A percentile compares a stretch with the other conserved stretches of the same genome.
Evolutionary conservation across 495 filamentous ascomycete species (phyloP).

Genomic region (Aspergillus cristatus): DNA sequence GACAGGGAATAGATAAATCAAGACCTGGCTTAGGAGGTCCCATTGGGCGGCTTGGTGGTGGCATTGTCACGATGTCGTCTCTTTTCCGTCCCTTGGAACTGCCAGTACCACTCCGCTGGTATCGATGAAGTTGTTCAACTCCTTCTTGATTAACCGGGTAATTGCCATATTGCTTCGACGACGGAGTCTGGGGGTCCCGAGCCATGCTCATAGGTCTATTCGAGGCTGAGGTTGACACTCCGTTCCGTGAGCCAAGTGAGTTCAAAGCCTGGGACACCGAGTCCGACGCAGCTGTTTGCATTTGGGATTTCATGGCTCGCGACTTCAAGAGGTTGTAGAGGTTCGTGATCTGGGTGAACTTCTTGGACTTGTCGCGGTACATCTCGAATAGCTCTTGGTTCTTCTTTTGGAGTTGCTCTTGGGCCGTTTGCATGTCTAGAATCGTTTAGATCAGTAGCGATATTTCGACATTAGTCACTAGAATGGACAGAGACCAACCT

Average conservation of each 20-base stretch:
- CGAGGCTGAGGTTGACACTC: constrained; percentile 4
- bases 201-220: constrained; percentile 2
- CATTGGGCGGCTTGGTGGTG: constrained; percentile 15
- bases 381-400: constrained; percentile 65
- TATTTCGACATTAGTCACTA: no score
- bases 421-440: constrained; percentile 54
- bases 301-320: constrained; percentile 57
- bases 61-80: constrained; percentile 15
- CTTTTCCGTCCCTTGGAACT: constrained; percentile 25
- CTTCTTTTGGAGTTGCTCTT: constrained; percentile 61
- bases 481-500: constrained; percentile 29
- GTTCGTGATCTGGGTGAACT: constrained; percentile 69
- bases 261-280: constrained; percentile 52
- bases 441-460: constrained; percentile 3
- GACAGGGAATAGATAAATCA: not conserved
- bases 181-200: constrained; percentile 17
- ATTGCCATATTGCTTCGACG: constrained; percentile 10
- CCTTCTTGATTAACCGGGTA: constrained; percentile 28
- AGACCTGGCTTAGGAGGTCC: constrained; percentile 16
- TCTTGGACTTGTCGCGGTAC: constrained; percentile 64
- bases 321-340: constrained; percentile 78
- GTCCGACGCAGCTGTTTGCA: constrained; percentile 61
- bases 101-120: constrained; percentile 41
- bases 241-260: constrained; percentile 16
- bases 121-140: constrained; percentile 34